phyloP scores from a whole-genome alignment of 1,284 basidiomycete genomes.

The Xerocomus alliaceus region DNA sequence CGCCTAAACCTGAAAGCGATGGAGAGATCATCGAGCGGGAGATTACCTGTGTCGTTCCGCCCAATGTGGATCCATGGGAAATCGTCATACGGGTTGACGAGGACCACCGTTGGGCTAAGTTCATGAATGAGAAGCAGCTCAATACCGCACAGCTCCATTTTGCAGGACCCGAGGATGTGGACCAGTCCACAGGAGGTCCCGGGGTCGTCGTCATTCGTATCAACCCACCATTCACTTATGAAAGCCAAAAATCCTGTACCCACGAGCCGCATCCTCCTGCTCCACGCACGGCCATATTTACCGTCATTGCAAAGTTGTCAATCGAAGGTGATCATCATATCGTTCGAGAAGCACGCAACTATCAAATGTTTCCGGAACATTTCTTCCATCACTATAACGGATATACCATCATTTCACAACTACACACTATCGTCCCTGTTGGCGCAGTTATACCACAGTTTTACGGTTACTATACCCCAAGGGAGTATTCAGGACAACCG shows the following conservation, averaged over 20 bases:
- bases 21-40: slow-evolving; percentile 31
- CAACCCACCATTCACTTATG: slow-evolving; percentile 18
- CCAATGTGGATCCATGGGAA: neutral
- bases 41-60: slow-evolving; percentile 13
- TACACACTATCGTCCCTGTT: slow-evolving; percentile 40
- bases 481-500: too few relatives aligned
- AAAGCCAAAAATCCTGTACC: slow-evolving; percentile 10
- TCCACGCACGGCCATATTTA: slow-evolving; percentile 43
- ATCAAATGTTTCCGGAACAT: slow-evolving; percentile 39
- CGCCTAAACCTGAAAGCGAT: neutral
- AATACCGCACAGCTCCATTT: neutral
- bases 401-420: slow-evolving; percentile 37
- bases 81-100: slow-evolving; percentile 4
- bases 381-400: slow-evolving; percentile 46
- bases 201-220: slow-evolving; percentile 10
- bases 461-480: slow-evolving; percentile 45
- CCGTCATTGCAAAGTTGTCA: slow-evolving; percentile 40
- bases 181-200: neutral
- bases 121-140: neutral
- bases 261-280: neutral
- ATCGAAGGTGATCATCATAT: slow-evolving; percentile 33
- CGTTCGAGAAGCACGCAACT: slow-evolving; percentile 38
- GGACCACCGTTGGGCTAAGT: neutral
- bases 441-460: slow-evolving; percentile 48
- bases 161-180: accelerated